Percentiles rank a stretch among this genome's conserved stretches.
These are phyloP conservation scores for Saccharum hybrid DNA, from an alignment of 202 grass and related monocot species.

Conservation along the genomic window DNA sequence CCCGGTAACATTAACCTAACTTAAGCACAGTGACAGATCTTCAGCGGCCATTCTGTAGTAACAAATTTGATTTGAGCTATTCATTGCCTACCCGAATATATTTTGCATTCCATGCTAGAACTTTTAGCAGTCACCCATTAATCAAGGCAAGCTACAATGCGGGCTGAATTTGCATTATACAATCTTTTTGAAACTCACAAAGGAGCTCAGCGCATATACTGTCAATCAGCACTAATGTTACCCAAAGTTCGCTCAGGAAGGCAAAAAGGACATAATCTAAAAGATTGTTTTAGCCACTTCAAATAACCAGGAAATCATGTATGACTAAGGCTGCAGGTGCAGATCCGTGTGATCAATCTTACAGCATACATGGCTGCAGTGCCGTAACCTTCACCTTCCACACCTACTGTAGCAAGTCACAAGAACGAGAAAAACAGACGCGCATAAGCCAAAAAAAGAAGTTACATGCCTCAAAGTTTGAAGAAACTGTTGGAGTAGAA, in stretches of 20 bases:
- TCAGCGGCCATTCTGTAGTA: slow-evolving; percentile 1
- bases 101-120: not conserved
- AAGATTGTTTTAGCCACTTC: not conserved
- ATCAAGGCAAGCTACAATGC: slow-evolving; percentile 21
- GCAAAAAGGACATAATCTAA: not conserved
- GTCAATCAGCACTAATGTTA: not conserved
- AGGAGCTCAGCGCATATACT: not conserved
- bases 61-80: not conserved
- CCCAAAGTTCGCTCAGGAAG: not conserved
- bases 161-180: not conserved
- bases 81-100: not conserved
- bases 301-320: slow-evolving; percentile 2
- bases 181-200: slow-evolving; percentile 24
- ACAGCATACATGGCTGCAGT: slow-evolving; percentile 16
- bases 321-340: slow-evolving; percentile 1
- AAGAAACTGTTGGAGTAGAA: slow-evolving; percentile 80
- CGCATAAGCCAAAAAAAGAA: slow-evolving; percentile 17
- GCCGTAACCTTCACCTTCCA: not conserved
- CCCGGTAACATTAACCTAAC: slow-evolving; percentile 29
- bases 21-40: slow-evolving; percentile 2
- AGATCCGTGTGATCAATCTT: slow-evolving; percentile 31
- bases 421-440: slow-evolving; percentile 12
- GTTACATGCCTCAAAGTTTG: slow-evolving; percentile 79
- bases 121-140: slow-evolving; percentile 4
- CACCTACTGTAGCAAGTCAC: not conserved